Evolutionary conservation across 2,329 filamentous ascomycete genomes (phyloP).

Genomic region (Fusarium siculi): DNA sequence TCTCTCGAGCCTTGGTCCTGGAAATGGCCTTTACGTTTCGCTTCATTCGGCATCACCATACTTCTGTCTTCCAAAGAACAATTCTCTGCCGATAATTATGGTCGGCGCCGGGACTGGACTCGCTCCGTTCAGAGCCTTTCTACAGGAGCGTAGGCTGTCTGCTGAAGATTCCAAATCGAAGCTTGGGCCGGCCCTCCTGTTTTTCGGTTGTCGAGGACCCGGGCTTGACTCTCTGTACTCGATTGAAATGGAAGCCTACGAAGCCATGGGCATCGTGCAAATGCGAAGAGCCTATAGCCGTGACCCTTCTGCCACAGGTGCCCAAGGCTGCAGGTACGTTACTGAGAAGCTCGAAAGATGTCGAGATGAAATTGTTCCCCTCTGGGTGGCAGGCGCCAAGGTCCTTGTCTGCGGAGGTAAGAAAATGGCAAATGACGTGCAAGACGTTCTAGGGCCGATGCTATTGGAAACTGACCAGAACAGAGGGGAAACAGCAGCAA

Average conservation of each 20-base stretch:
- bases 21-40: too few relatives aligned
- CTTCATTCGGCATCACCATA: too few relatives aligned
- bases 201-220: not conserved
- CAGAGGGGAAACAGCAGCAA: not conserved
- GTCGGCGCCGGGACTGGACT: too few relatives aligned
- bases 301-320: not conserved
- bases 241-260: not conserved
- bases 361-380: not conserved
- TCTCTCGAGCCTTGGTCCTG: too few relatives aligned
- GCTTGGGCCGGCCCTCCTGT: not conserved
- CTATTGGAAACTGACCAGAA: not conserved
- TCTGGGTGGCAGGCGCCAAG: not conserved
- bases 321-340: not conserved
- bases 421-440: not conserved
- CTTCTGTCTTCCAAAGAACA: too few relatives aligned
- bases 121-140: too few relatives aligned
- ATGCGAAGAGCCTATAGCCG: not conserved
- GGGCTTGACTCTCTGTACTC: not conserved
- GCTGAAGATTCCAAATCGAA: not conserved
- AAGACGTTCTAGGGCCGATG: not conserved
- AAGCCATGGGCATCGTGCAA: not conserved
- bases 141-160: not conserved
- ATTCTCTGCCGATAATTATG: too few relatives aligned
- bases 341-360: not conserved
- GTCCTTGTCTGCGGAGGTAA: not conserved